Percentiles rank a stretch among this genome's conserved stretches.
phyloP scores from a whole-genome alignment of 1,284 basidiomycete species.

The Leccinum holopus region DNA sequence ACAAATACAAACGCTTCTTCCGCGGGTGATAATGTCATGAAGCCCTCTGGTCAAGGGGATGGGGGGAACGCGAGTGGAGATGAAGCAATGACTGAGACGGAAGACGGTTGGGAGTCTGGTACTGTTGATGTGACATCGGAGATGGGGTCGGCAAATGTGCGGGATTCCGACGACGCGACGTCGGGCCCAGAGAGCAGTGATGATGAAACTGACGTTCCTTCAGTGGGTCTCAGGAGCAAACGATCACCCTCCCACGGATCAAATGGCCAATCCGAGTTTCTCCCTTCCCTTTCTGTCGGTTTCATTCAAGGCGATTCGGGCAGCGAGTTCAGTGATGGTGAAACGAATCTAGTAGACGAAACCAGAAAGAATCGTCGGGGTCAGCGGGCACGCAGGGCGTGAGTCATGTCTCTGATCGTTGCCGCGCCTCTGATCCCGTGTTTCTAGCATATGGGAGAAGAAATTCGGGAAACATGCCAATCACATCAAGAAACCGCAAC shows the following conservation, averaged over 20 bases:
- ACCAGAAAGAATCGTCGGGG: constrained; percentile 86
- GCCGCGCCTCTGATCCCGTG: constrained; percentile 9
- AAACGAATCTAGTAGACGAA: constrained; percentile 56
- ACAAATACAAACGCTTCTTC: not conserved
- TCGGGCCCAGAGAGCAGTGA: constrained; percentile 18
- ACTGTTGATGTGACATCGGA: constrained; percentile 37
- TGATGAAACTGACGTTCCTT: constrained; percentile 13
- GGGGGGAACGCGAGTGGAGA: constrained; percentile 24
- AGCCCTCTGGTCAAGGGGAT: constrained; percentile 30
- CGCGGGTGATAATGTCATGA: not conserved
- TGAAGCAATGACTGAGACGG: constrained; percentile 29
- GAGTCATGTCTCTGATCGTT: constrained; percentile 40
- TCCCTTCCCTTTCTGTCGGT: constrained; percentile 85
- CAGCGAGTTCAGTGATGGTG: constrained; percentile 75
- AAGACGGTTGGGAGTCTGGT: constrained; percentile 64
- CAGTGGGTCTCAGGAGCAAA: constrained; percentile 17
- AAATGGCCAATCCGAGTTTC: constrained; percentile 69
- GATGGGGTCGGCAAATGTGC: constrained; percentile 15
- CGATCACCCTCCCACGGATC: constrained; percentile 12
- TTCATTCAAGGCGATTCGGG: constrained; percentile 79
- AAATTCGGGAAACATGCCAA: constrained; percentile 91
- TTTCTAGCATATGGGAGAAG: constrained; percentile 90
- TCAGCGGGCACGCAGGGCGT: constrained; percentile 89
- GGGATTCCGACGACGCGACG: constrained; percentile 17
- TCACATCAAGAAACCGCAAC: constrained; percentile 73